Conservation (phyloP, 2,329 filamentous ascomycete species). For the Podosphaera xanthii region DNA sequence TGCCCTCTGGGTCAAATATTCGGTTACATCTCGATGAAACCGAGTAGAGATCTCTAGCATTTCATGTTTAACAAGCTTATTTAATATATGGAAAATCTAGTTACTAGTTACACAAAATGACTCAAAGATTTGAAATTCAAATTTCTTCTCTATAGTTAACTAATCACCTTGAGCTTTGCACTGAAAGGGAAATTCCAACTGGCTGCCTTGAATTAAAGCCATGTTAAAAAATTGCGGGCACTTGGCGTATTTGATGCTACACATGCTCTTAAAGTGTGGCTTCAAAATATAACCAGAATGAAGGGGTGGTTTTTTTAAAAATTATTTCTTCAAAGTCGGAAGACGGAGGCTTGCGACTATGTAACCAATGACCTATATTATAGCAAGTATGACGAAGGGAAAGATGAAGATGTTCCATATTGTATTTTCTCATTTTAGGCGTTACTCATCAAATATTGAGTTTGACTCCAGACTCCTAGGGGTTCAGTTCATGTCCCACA, state of each 20-base stretch:
- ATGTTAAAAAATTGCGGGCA: no score
- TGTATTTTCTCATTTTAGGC: neutral
- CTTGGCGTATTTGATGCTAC: neutral
- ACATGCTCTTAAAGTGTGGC: neutral
- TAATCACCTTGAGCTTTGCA: no score
- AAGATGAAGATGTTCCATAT: neutral
- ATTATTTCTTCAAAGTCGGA: neutral
- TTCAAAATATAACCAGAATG: neutral
- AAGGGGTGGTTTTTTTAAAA: neutral
- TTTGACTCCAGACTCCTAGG: neutral
- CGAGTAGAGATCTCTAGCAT: no score
- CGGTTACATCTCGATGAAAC: no score
- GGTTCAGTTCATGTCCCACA: neutral
- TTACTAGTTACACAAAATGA: no score
- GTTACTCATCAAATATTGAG: neutral
- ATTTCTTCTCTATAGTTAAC: no score
- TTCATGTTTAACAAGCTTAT: no score
- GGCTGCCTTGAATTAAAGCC: no score
- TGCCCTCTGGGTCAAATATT: no score
- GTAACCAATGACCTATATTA: neutral
- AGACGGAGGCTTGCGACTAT: neutral
- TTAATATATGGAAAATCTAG: no score
- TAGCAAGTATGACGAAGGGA: neutral
- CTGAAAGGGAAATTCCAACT: no score
- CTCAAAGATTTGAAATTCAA: no score